Evolutionary conservation across 352 stramenopile genomes (phyloP), one percentile per base, ranked within the genome.

Genomic region (Pythium myriotylum): DNA sequence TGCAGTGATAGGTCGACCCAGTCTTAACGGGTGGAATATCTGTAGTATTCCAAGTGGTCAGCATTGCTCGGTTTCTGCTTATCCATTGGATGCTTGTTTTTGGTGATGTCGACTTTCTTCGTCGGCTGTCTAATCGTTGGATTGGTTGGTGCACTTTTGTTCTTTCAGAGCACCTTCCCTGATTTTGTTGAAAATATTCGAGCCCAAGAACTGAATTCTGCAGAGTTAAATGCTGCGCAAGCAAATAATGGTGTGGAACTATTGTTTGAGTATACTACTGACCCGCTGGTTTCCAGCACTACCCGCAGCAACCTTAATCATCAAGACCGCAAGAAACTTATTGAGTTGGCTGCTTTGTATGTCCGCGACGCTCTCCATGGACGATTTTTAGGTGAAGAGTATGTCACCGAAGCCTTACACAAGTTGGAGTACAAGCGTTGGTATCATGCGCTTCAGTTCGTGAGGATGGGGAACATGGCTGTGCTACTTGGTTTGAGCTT

Each of bases 1-100:
- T 13, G n/a, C 22, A 17, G 32, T n/a, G n/a, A n/a, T n/a, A n/a
- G n/a, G n/a, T n/a, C 16, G 5, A 32, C 12, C 26, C 6, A 1
- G 26, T 17, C 16, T 29, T 41, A 10, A 42, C 24, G 10, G 37
- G 33, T 17, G 23, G 1, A 3, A 12, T 4, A 13, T 48, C 45
- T 64, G 14, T 39, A 84, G 74, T 82, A 86, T 46, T 82, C 72
- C 14, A 74, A 77, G 32, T 86, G 74, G 74, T 84, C 77, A 1
- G 72, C 72, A 0, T 57, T 86, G 10, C 32, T 77, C 6, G 77
- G 77, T 2, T 80, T 71, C 19, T 46, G 70, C 32, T 56, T 84
- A 17, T 86, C 74, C 3, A 56, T 86, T 0, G 68, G 56, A 0
- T 66, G 65, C 1, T 73, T 83, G 41, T 81, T 84, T 37, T 41